These are phyloP conservation scores for Epichloe coenophiala DNA, from an alignment of 2,329 filamentous ascomycete genomes.

Conservation along the genomic window DNA sequence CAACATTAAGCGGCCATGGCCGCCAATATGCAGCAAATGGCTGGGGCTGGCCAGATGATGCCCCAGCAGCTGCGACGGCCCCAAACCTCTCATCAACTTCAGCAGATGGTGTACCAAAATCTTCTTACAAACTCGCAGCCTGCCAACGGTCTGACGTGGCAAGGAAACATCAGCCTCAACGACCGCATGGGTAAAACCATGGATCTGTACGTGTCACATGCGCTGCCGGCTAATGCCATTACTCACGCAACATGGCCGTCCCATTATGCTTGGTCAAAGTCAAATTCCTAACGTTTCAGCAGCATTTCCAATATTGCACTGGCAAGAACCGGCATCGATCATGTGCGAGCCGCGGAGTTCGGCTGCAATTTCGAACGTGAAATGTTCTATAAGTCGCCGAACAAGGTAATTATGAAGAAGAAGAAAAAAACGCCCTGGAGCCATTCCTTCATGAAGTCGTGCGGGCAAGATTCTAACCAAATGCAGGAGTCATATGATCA, in stretches of 20 bases:
- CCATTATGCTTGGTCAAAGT: not conserved
- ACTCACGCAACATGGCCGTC: not conserved
- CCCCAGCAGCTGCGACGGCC: conserved; percentile 27
- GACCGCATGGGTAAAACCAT: conserved; percentile 31
- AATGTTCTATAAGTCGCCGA: conserved; percentile 29
- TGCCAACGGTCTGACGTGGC: conserved; percentile 24
- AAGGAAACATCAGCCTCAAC: conserved; percentile 20
- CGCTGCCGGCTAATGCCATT: not conserved
- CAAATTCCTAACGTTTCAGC: conserved; percentile 3
- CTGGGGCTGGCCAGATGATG: conserved; percentile 31
- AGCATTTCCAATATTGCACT: conserved; percentile 40
- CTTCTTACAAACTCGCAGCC: conserved; percentile 21
- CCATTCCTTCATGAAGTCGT: not conserved
- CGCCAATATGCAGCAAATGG: conserved; percentile 46
- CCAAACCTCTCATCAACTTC: conserved; percentile 16
- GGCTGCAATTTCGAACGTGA: conserved; percentile 36
- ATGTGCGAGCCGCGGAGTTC: conserved; percentile 25
- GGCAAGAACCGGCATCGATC: conserved; percentile 28
- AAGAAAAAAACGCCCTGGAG: not conserved
- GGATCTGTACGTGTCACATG: conserved; percentile 25
- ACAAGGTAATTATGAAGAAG: conserved; percentile 25
- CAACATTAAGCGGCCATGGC: conserved; percentile 36
- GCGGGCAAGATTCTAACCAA: conserved; percentile 5
- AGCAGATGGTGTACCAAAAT: conserved; percentile 27
- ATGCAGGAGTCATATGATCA: conserved; percentile 36